phyloP scores from a whole-genome alignment of 2,329 filamentous ascomycete genomes.

The Aurifilum marmelostoma region DNA sequence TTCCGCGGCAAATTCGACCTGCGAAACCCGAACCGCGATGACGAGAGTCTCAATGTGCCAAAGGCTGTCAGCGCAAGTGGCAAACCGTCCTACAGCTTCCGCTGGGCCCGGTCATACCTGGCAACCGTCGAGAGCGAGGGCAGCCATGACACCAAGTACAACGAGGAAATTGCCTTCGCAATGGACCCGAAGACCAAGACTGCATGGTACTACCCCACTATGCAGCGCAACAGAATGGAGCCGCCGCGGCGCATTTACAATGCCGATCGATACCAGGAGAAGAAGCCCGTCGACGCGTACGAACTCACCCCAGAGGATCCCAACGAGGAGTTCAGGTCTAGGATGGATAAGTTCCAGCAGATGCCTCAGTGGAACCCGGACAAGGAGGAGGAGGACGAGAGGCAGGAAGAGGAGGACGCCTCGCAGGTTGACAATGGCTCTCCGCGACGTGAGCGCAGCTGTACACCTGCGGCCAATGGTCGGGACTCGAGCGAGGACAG shows the following conservation, averaged over 20 bases:
- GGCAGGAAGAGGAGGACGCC: conserved; percentile 36
- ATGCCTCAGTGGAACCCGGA: conserved; percentile 55
- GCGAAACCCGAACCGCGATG: conserved; percentile 57
- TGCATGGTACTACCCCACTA: conserved; percentile 70
- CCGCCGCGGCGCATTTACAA: conserved; percentile 67
- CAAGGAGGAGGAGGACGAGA: conserved; percentile 41
- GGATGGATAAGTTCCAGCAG: conserved; percentile 56
- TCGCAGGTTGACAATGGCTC: conserved; percentile 29
- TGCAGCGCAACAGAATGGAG: conserved; percentile 65
- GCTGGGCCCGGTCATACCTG: conserved; percentile 66
- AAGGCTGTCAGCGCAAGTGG: conserved; percentile 49
- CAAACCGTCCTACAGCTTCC: conserved; percentile 56
- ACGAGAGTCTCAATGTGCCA: conserved; percentile 58
- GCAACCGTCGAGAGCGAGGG: conserved; percentile 61
- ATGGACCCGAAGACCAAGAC: conserved; percentile 53
- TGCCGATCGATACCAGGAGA: conserved; percentile 51
- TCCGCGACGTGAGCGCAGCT: conserved; percentile 29
- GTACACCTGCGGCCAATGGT: conserved; percentile 25
- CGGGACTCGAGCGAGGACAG: conserved; percentile 29
- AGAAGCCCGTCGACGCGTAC: conserved; percentile 58
- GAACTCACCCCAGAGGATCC: conserved; percentile 60
- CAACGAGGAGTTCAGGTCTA: conserved; percentile 54
- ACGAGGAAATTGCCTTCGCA: conserved; percentile 62
- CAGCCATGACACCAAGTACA: conserved; percentile 62
- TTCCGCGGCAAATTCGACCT: conserved; percentile 66